Evolutionary conservation across 371 early-diverging fungal species (phyloP).

Genomic region (Cokeromyces recurvatus): DNA sequence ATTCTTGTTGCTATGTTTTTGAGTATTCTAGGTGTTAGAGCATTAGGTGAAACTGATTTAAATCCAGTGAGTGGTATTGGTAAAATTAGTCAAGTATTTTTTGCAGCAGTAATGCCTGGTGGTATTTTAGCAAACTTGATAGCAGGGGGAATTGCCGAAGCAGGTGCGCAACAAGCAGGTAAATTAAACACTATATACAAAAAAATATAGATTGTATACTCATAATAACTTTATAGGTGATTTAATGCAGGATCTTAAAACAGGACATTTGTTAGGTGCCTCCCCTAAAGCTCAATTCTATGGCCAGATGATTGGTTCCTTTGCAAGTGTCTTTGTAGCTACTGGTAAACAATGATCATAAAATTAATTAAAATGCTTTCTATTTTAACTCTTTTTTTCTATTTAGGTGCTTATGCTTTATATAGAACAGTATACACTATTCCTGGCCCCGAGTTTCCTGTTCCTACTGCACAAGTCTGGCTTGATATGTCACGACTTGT

Average conservation of each 20-base stretch:
- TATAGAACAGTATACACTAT: slow-evolving; percentile 68
- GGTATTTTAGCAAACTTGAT: slow-evolving; percentile 76
- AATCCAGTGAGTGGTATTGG: slow-evolving; percentile 83
- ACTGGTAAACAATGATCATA: slow-evolving; percentile 32
- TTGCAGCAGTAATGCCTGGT: slow-evolving; percentile 70
- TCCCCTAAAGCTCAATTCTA: slow-evolving; percentile 84
- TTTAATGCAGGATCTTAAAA: slow-evolving; percentile 87
- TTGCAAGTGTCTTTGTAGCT: slow-evolving; percentile 52
- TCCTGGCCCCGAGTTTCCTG: slow-evolving; percentile 66
- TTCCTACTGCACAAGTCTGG: slow-evolving; percentile 78
- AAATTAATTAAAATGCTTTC: too few species aligned
- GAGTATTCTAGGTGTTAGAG: slow-evolving; percentile 65
- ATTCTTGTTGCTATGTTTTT: slow-evolving; percentile 57
- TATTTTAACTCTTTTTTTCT: too few species aligned
- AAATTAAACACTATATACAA: not conserved
- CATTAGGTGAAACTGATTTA: slow-evolving; percentile 79
- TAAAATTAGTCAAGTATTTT: slow-evolving; percentile 81
- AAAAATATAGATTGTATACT: slow-evolving; percentile 16
- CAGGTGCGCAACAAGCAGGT: slow-evolving; percentile 64
- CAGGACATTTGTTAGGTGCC: slow-evolving; percentile 77
- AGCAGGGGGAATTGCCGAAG: slow-evolving; percentile 84
- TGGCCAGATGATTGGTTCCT: slow-evolving; percentile 79
- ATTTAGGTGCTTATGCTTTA: slow-evolving; percentile 63
- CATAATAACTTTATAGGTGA: slow-evolving; percentile 42
- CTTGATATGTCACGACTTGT: slow-evolving; percentile 74